Conservation (phyloP, 2,329 filamentous ascomycete species). For the Fusarium succisae region DNA sequence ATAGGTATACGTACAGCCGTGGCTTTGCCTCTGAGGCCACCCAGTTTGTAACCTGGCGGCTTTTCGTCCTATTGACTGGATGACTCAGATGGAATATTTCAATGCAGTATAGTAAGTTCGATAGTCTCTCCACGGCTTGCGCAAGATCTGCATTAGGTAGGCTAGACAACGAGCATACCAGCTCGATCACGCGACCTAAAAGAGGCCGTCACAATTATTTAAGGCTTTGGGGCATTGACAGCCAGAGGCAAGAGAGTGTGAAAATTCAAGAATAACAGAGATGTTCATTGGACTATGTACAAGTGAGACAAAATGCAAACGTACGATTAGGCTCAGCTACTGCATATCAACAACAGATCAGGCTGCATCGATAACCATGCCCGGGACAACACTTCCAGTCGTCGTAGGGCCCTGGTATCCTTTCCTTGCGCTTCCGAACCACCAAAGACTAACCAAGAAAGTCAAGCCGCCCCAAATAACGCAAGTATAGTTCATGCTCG, state of each 20-base stretch:
- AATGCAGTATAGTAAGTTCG: too few species aligned
- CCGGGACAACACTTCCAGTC: conserved; percentile 34
- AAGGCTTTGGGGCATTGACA: neutral
- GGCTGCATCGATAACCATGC: conserved; percentile 27
- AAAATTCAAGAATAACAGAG: neutral
- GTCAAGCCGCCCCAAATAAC: conserved; percentile 57
- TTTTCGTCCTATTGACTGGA: neutral
- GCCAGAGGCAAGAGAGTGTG: neutral
- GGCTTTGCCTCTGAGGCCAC: conserved; percentile 9
- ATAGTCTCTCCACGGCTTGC: neutral
- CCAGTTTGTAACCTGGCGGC: neutral
- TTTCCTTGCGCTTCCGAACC: conserved; percentile 48
- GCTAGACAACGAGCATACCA: neutral
- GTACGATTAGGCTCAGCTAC: neutral
- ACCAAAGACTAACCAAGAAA: conserved; percentile 52
- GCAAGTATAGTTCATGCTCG: conserved; percentile 63
- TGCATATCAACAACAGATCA: conserved; percentile 10
- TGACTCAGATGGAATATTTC: neutral
- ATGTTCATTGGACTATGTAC: neutral
- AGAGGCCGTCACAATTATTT: neutral
- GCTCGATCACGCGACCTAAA: neutral
- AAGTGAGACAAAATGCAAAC: neutral
- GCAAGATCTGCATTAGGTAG: neutral
- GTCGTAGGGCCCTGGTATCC: conserved; percentile 39
- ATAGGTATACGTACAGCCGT: neutral